Conservation (phyloP, 768 basidiomycete genomes). For the Steccherinum ochraceum region DNA sequence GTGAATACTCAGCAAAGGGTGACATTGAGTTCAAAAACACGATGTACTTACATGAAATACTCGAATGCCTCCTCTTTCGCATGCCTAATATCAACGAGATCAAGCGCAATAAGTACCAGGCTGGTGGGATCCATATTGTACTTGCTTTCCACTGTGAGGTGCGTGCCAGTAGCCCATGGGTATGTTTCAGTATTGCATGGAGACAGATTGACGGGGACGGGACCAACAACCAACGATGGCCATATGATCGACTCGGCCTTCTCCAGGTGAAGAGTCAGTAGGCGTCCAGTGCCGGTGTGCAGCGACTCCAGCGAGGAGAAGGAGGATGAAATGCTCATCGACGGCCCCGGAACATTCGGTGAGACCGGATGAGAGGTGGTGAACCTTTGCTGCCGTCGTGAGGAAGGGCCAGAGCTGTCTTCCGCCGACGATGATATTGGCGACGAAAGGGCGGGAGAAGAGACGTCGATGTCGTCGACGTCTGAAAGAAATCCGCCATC, state of each 20-base stretch:
- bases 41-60: conserved; percentile 59
- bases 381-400: conserved; percentile 8
- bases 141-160: conserved; percentile 38
- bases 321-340: conserved; percentile 59
- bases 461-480: conserved; percentile 48
- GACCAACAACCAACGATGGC: conserved; percentile 76
- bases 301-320: conserved; percentile 74
- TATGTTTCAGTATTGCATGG: conserved; percentile 45
- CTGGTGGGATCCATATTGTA: conserved; percentile 89
- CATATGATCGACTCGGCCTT: conserved; percentile 76
- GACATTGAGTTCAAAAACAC: neutral
- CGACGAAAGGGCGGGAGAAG: conserved; percentile 58
- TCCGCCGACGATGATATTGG: conserved; percentile 57
- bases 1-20: no score
- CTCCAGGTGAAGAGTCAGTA: conserved; percentile 75
- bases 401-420: conserved; percentile 11
- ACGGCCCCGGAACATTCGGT: conserved; percentile 42
- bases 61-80: conserved; percentile 77
- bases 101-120: conserved; percentile 62
- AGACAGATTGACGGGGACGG: conserved; percentile 58
- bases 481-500: conserved; percentile 73
- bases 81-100: conserved; percentile 68
- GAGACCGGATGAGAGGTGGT: conserved; percentile 30
- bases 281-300: conserved; percentile 50
- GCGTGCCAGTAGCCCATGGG: conserved; percentile 43